Evolutionary conservation across 805 yeast genomes (phyloP).

Genomic region (Tetrapisispora pingtungensis): DNA sequence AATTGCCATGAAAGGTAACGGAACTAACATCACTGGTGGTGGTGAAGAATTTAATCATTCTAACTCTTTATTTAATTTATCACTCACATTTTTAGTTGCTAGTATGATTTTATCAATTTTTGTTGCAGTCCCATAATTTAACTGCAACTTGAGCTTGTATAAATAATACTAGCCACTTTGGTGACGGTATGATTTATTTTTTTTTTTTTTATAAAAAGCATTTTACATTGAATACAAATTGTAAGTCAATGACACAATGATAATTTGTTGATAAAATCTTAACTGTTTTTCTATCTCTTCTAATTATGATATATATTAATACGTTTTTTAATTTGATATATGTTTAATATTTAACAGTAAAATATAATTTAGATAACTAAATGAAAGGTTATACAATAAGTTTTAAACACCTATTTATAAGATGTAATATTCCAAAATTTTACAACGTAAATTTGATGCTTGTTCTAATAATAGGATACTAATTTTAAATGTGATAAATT

Average conservation of each 20-base stretch:
- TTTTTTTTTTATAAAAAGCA: too few species aligned
- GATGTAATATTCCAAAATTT: too few species aligned
- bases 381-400: too few species aligned
- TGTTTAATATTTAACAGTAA: not conserved
- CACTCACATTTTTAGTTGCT: slow-evolving; percentile 13
- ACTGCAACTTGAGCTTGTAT: not conserved
- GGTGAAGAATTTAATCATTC: slow-evolving; percentile 9
- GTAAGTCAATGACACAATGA: not conserved
- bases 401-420: too few species aligned
- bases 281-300: not conserved
- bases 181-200: too few species aligned
- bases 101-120: slow-evolving; percentile 9
- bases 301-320: not conserved
- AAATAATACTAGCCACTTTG: not conserved
- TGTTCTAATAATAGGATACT: too few species aligned
- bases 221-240: too few species aligned
- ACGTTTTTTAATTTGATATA: not conserved
- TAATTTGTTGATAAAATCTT: too few species aligned
- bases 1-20: not conserved
- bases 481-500: too few species aligned
- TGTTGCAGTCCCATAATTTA: slow-evolving; percentile 7
- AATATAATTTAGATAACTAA: not conserved
- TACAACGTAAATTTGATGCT: too few species aligned
- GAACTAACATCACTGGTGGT: slow-evolving; percentile 2
- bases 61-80: slow-evolving; percentile 6